A percentile compares a stretch with the other conserved stretches of the same genome.
Evolutionary conservation across 2,329 filamentous ascomycete species (phyloP).

Genomic region (Trichoderma atrobrunneum): DNA sequence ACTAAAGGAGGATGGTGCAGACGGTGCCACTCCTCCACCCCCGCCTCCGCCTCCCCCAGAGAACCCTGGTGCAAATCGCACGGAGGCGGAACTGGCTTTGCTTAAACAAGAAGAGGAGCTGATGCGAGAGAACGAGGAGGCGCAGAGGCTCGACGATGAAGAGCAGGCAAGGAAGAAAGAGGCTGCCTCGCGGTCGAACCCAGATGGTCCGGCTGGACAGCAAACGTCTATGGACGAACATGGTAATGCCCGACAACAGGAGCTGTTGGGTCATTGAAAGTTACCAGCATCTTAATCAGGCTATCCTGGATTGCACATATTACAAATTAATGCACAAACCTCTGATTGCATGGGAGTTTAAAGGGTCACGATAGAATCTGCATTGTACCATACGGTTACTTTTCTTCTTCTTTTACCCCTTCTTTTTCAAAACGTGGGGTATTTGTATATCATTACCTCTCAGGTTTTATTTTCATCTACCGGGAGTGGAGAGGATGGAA

Average conservation of each 20-base stretch:
- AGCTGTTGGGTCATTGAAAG: conserved; percentile 24
- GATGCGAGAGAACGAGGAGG: conserved; percentile 54
- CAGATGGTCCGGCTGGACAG: neutral
- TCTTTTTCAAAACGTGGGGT: conserved; percentile 11
- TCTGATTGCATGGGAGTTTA: conserved; percentile 4
- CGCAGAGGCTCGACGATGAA: conserved; percentile 50
- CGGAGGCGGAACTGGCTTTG: conserved; percentile 45
- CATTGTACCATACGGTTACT: conserved; percentile 17
- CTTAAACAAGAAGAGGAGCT: conserved; percentile 51
- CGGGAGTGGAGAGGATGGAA: neutral
- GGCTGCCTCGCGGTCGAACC: conserved; percentile 19
- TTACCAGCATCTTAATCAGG: neutral
- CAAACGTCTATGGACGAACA: conserved; percentile 20
- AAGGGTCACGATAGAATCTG: conserved; percentile 16
- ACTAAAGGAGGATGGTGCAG: conserved; percentile 46
- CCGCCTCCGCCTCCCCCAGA: conserved; percentile 47
- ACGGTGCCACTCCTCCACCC: conserved; percentile 42
- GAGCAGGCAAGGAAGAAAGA: conserved; percentile 32
- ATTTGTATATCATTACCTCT: neutral
- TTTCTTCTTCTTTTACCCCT: conserved; percentile 12
- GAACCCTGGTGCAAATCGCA: conserved; percentile 35
- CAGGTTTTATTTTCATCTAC: neutral
- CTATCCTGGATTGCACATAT: conserved; percentile 14
- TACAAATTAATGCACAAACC: conserved; percentile 13
- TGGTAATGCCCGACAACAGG: conserved; percentile 24